phyloP scores from a whole-genome alignment of 2,329 filamentous ascomycete genomes.

The Ceratocystis variospora region DNA sequence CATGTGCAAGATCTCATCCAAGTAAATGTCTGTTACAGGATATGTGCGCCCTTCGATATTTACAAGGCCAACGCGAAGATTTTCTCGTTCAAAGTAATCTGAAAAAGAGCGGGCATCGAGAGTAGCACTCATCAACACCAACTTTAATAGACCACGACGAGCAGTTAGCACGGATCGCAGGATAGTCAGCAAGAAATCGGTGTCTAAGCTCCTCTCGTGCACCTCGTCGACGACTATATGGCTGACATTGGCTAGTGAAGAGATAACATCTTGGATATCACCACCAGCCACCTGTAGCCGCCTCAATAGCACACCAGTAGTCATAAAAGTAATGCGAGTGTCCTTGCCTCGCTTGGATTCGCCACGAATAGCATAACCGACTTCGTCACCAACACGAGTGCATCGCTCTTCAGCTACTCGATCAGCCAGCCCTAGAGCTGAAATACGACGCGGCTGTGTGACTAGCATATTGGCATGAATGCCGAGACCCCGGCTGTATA shows the following conservation, averaged over 20 bases:
- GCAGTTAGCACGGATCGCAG: conserved; percentile 65
- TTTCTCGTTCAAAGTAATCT: conserved; percentile 62
- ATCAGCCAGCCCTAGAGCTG: conserved; percentile 83
- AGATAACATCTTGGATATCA: conserved; percentile 62
- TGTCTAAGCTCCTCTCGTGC: conserved; percentile 87
- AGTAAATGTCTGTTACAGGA: conserved; percentile 77
- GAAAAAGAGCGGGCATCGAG: conserved; percentile 78
- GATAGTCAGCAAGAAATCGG: conserved; percentile 81
- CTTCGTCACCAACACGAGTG: conserved; percentile 65
- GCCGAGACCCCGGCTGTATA: conserved; percentile 65
- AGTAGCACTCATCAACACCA: conserved; percentile 93
- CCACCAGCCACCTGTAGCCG: conserved; percentile 49
- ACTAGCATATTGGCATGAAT: conserved; percentile 78
- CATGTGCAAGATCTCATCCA: conserved; percentile 73
- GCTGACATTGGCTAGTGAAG: conserved; percentile 75
- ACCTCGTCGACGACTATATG: conserved; percentile 95
- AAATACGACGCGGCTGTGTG: conserved; percentile 89
- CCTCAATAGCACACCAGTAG: conserved; percentile 80
- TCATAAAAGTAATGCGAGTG: conserved; percentile 91
- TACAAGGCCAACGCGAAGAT: conserved; percentile 58
- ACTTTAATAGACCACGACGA: conserved; percentile 66
- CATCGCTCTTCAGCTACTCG: conserved; percentile 88
- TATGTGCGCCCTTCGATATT: conserved; percentile 82
- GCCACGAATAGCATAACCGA: conserved; percentile 83
- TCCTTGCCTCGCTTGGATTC: conserved; percentile 61